A percentile compares a stretch with the other conserved stretches of the same genome.
phyloP scores from a whole-genome alignment of 768 basidiomycete genomes.

The Agaricus sinodeliciosus region DNA sequence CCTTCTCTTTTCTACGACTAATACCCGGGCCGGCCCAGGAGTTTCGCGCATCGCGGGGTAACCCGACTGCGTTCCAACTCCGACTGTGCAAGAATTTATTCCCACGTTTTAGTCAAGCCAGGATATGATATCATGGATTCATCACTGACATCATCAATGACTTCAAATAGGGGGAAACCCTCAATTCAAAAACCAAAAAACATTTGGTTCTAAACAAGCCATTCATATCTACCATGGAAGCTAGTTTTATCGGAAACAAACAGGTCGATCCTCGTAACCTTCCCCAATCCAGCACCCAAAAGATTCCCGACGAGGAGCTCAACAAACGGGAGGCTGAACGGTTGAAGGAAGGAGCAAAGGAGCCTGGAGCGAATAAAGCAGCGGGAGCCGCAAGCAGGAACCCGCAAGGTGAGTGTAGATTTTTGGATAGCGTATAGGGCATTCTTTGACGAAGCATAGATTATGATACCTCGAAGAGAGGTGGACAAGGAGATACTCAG shows the following conservation, averaged over 20 bases:
- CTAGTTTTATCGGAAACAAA: conserved; percentile 1
- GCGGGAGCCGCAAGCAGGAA: conserved; percentile 1
- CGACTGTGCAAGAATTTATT: no score
- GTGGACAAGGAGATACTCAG: conserved; percentile 2
- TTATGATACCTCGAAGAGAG: neutral
- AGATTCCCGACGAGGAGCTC: conserved; percentile 1
- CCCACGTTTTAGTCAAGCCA: no score
- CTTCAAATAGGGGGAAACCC: no score
- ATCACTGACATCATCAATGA: no score
- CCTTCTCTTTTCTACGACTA: no score
- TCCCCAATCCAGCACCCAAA: neutral
- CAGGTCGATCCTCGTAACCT: neutral
- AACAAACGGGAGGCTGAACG: neutral
- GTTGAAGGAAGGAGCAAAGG: neutral
- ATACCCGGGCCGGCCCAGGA: no score
- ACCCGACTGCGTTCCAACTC: no score
- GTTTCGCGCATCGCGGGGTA: no score
- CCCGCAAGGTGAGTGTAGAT: neutral
- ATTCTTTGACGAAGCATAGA: neutral
- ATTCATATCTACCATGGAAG: neutral
- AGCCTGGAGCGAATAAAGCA: neutral
- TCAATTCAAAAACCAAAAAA: no score
- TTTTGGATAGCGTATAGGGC: neutral
- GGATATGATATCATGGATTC: no score
- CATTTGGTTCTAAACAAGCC: no score